These are phyloP conservation scores for Boletus vinaceobasis DNA, from an alignment of 768 basidiomycete species.

Conservation along the genomic window DNA sequence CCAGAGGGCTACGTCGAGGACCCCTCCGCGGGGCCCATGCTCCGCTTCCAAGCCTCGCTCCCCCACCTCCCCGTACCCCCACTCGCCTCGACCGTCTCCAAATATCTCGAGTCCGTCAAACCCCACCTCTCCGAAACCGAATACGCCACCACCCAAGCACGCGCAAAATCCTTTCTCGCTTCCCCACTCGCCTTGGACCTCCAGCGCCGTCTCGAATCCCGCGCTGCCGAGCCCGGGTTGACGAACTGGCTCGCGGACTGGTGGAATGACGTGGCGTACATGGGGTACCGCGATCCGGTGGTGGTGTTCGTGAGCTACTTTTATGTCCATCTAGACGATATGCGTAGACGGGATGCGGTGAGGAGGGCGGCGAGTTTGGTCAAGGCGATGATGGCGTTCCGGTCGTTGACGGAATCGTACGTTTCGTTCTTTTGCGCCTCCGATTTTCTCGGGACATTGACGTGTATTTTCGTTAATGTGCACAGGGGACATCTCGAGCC, in stretches of 20 bases:
- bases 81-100: conserved; percentile 74
- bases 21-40: conserved; percentile 59
- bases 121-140: conserved; percentile 71
- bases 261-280: conserved; percentile 95
- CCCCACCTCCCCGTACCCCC: conserved; percentile 82
- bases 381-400: conserved; percentile 83
- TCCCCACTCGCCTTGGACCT: conserved; percentile 69
- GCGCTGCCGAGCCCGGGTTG: conserved; percentile 57
- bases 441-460: not conserved
- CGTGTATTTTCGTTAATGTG: not conserved
- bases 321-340: conserved; percentile 81
- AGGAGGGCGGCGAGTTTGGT: conserved; percentile 78
- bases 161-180: conserved; percentile 64
- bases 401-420: conserved; percentile 78
- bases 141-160: conserved; percentile 52
- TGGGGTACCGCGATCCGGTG: conserved; percentile 86
- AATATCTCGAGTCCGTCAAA: conserved; percentile 83
- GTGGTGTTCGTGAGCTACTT: conserved; percentile 94
- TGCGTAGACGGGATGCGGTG: conserved; percentile 49
- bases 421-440: not conserved
- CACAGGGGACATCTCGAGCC: conserved; percentile 75
- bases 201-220: conserved; percentile 72
- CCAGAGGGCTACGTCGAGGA: conserved; percentile 53
- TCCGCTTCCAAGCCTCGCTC: conserved; percentile 68
- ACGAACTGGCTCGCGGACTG: conserved; percentile 93